Percentiles rank a stretch among this genome's conserved stretches.
phyloP scores from a whole-genome alignment of 345 rosid species.

The Salix dunnii region DNA sequence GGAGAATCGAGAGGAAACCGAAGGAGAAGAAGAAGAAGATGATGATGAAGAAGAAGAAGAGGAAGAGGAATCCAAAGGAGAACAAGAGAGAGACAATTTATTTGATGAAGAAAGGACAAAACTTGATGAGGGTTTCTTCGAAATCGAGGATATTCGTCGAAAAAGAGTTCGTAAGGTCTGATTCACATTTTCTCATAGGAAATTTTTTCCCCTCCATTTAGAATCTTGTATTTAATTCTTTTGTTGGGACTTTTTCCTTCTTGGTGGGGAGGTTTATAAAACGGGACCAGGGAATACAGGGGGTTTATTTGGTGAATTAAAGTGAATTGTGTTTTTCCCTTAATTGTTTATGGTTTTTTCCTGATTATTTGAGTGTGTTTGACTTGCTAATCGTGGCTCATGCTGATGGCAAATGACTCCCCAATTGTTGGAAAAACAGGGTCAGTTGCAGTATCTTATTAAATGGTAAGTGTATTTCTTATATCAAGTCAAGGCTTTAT shows the following conservation, averaged over 20 bases:
- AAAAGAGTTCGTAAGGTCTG: slow-evolving; percentile 82
- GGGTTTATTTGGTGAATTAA: too few relatives aligned
- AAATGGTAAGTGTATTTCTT: slow-evolving; percentile 67
- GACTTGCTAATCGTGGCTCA: neutral
- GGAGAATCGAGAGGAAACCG: slow-evolving; percentile 9
- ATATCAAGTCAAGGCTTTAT: neutral
- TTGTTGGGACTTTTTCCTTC: neutral
- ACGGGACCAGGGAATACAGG: too few relatives aligned
- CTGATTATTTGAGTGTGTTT: slow-evolving; percentile 8
- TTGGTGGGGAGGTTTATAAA: neutral
- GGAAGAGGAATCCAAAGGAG: slow-evolving; percentile 40
- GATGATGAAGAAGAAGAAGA: slow-evolving; percentile 22
- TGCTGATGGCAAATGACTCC: slow-evolving; percentile 8
- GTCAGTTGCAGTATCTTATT: slow-evolving; percentile 89
- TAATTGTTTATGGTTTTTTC: neutral
- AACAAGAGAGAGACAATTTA: slow-evolving; percentile 22
- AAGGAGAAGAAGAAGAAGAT: neutral
- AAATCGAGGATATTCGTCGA: slow-evolving; percentile 95
- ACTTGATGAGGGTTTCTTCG: slow-evolving; percentile 86
- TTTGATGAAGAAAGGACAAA: slow-evolving; percentile 53
- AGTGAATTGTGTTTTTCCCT: neutral
- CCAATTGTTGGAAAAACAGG: slow-evolving; percentile 44
- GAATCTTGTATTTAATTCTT: neutral
- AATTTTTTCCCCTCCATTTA: neutral
- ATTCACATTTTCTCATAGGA: neutral